Evolutionary conservation across 2,329 filamentous ascomycete species (phyloP), one percentile per base, ranked within the genome.

Genomic region (Cryphonectria japonica): DNA sequence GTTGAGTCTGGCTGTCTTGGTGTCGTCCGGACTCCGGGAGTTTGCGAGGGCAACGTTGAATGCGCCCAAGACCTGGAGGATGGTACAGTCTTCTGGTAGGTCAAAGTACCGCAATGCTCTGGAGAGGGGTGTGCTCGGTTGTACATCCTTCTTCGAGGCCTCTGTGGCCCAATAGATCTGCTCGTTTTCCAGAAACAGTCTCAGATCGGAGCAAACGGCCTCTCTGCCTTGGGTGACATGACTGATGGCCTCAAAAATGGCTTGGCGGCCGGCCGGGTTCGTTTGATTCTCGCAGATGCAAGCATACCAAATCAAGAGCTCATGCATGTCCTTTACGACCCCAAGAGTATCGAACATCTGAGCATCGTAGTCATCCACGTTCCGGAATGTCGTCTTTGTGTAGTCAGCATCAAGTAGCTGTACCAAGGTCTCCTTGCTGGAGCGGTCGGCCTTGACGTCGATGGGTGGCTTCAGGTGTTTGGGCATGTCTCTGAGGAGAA

Each of bases 231-330:
- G 70, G 19, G 73, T 73, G 3, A 78, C 74, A 4, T 73, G 72
- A 52, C 71, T 68, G 26, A 77, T 60, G 3, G 73, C 73, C 11
- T 65, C 63, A 19, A 75, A 77, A 16, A 74, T 72, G 7, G 63
- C 66, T 3, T 66, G 34, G 34, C 75, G 68, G 6, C 67, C 67
- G 13, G 54, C 14, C 14, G 76, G 75, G n/a, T 74, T 69, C 1
- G 72, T 73, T 68, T 77, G 75, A 29, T 72, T 69, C 68, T 78
- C 76, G 68, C 76, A 76, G 37, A 66, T 64, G 63, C 74, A 78
- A 46, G 77, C 77, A 57, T 75, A 78, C 73, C 74, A 76, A 14
- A 78, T 75, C n/a, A 76, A 70, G 19, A 70, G 70, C 72, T 78
- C 76, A 41, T 75, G 73, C 63, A 76, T 75, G 39, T 73, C 71